Base-by-base conservation (phyloP, 2,329 filamentous ascomycete genomes). In the Ophiocordyceps sinensis region DNA sequence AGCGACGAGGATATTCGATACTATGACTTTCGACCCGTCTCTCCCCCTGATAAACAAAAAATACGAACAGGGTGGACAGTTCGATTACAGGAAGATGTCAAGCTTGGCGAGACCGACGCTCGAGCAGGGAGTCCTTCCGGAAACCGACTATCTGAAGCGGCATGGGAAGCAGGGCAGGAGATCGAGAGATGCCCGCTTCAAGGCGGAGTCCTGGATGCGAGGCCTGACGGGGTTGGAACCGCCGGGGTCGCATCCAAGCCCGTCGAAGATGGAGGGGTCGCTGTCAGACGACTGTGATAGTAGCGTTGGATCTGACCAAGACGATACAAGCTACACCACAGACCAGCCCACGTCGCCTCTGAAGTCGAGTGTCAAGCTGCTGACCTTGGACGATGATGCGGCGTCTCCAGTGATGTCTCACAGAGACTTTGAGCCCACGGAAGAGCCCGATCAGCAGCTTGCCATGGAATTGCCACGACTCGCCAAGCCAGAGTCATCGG, bases 31-130 rank as follows among this genome's bases (percentile, higher is more conserved):
- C 38, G 70, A 73, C 23, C 64, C 70, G 5, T 63, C 63, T 14
- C 57, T 77, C 28, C 67, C 71, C 0, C 55, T 68, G 41, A 71
- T 73, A 36, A 74, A 70, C 46, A 73, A 70, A 46, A 77, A 77
- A 47, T 78, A 78, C 46, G 67, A 73, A 47, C 66, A 68, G 37
- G 71, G 68, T 5, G 74, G 74, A 13, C 63, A 67, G 2, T 78
- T 73, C 45, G 66, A 71, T 44, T 72, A 53, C 52, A 53, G 53
- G 39, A 53, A 60, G 49, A 51, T 57, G 17, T 50, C 54, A 41
- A 28, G 51, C 35, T 52, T 58, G 34, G 54, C 52, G 37, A 58
- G 51, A 29, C 44, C 48, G 17, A 60, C 49, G 34, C 47, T 48
- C 34, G 54, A 56, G 23, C 47, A 52, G 5, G 59, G 59, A 13